Evolutionary conservation across 1,139 yeast genomes (phyloP), one percentile per base, ranked within the genome.

Genomic region (Kurtzmaniella quercitrusa): DNA sequence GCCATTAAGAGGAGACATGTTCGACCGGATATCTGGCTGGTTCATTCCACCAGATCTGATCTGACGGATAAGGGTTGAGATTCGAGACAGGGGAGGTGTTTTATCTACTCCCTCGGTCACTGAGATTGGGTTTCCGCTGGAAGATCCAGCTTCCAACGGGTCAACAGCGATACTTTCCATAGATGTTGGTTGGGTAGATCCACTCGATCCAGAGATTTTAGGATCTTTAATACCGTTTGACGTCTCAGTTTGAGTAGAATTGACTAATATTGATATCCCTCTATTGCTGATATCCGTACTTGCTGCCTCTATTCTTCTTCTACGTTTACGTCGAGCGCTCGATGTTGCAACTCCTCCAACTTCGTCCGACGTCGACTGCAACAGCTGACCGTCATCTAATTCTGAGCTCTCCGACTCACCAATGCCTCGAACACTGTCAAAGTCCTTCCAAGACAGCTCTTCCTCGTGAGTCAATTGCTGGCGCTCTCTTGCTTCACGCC

Each of bases 391-490:
- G 5, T 14, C 18, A 14, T 14, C 16, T 14, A 15, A 8, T 14
- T 31, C 36, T 15, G 18, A 31, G 18, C 11, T 31, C 11, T 31
- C 17, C 14, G 16, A 16, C 18, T 16, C 36, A 15, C 17, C 36
- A 8, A 15, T 18, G 10, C n/a, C 39, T 33, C 19, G 31, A 25
- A 23, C 33, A 16, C 36, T 39, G 12, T 72, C 74, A 47, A 70
- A 71, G 37, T 62, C 44, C 19, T 63, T 65, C 78, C 78, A 73
- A 1, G 77, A 63, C 39, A 56, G 56, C 5, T 59, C 50, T 46
- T 73, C 78, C 21, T 71, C 78, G 11, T 58, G 51, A 1, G 71
- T 59, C 17, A 70, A 52, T 34, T 53, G 56, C 43, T 63, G 60
- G 8, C 55, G 46, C 27, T 61, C 68, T 16, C 65, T 58, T 19